A percentile compares a stretch with the other conserved stretches of the same genome.
Evolutionary conservation across 108 stramenopile species (phyloP).

Genomic region (Skeletonema marinoi): DNA sequence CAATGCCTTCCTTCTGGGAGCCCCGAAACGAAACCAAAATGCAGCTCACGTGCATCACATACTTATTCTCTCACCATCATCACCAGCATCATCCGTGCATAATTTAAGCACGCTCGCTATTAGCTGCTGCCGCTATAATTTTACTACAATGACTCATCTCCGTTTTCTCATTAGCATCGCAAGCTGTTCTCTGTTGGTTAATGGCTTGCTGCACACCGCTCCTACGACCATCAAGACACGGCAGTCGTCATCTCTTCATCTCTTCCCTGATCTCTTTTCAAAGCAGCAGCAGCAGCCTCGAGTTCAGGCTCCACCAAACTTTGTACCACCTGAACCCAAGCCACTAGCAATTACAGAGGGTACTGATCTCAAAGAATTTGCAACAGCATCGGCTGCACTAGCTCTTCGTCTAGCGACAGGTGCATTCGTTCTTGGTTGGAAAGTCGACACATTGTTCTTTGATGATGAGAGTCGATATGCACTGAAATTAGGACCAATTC

Average conservation of each 20-base stretch:
- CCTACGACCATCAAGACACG: background rate
- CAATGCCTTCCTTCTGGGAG: no score
- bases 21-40: no score
- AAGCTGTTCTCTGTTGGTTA: background rate
- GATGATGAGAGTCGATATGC: slow-evolving; percentile 54
- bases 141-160: background rate
- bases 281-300: slow-evolving; percentile 42
- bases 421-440: slow-evolving; percentile 79
- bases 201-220: background rate
- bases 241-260: background rate
- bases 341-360: slow-evolving; percentile 54
- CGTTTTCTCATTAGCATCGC: background rate
- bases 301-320: slow-evolving; percentile 56
- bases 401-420: slow-evolving; percentile 68
- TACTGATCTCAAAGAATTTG: slow-evolving; percentile 45
- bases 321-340: slow-evolving; percentile 60
- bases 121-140: no score
- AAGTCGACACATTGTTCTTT: slow-evolving; percentile 47
- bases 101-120: no score
- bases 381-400: slow-evolving; percentile 49
- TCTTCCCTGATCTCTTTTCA: background rate
- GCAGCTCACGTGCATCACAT: no score
- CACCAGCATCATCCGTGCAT: no score
- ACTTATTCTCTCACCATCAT: no score
- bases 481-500: slow-evolving; percentile 60